Conservation (phyloP, 495 filamentous ascomycete genomes). For the Arthonia radiata region DNA sequence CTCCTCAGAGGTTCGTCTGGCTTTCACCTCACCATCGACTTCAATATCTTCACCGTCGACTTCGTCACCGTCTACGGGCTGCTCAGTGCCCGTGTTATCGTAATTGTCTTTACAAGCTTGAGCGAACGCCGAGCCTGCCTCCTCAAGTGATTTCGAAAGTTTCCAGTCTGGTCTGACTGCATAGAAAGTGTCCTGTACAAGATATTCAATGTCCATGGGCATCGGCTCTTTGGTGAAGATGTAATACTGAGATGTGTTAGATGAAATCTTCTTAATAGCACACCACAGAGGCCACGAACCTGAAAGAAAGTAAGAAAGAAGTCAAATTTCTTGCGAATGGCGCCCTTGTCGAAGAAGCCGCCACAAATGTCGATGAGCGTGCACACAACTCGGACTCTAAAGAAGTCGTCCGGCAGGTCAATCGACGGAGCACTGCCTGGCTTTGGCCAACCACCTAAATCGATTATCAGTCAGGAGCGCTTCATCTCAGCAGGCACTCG, state of each 20-base stretch:
- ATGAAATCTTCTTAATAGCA: constrained; percentile 1
- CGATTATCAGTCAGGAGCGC: constrained; percentile 4
- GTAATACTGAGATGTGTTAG: constrained; percentile 44
- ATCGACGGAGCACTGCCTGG: constrained; percentile 48
- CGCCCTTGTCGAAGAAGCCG: constrained; percentile 82
- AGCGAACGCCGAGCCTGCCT: constrained; percentile 64
- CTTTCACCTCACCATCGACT: constrained; percentile 32
- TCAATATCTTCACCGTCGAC: constrained; percentile 22
- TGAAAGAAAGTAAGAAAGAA: constrained; percentile 96
- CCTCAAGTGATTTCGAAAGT: constrained; percentile 50
- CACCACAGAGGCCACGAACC: constrained; percentile 11
- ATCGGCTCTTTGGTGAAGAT: constrained; percentile 75
- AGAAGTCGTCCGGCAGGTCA: constrained; percentile 86
- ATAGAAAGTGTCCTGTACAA: constrained; percentile 77
- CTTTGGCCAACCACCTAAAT: constrained; percentile 52
- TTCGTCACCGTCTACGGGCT: constrained; percentile 21
- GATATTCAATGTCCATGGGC: constrained; percentile 95
- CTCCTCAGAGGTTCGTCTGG: no score
- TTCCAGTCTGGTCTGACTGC: constrained; percentile 79
- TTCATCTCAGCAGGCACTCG: neutral
- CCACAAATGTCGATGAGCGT: constrained; percentile 86
- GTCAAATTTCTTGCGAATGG: constrained; percentile 87
- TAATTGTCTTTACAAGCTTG: constrained; percentile 74
- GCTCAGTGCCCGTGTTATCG: constrained; percentile 47
- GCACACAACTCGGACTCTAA: constrained; percentile 73